Base-by-base conservation (phyloP, 805 yeast species). In the Myxozyma vanderwaltii region DNA sequence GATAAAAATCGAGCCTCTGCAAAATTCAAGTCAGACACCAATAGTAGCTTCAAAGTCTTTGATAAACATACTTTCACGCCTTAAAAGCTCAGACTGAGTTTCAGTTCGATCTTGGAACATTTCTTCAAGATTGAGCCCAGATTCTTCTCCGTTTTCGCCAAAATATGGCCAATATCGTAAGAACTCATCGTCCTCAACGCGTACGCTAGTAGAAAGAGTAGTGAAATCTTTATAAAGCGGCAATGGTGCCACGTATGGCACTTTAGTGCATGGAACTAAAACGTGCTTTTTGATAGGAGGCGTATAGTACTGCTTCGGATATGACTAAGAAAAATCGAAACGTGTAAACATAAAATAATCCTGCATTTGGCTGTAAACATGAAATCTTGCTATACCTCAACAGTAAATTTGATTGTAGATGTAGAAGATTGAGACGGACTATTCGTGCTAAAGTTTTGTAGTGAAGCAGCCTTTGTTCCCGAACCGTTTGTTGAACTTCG, bases 71-170 rank as follows among this genome's bases (percentile, higher is more conserved):
- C 64, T 49, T 33, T 59, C 64, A 27, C 48, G 35, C 21, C 52
- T 54, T 24, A 61, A 19, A 23, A 45, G 44, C 23, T 58, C 63
- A 12, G 47, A 46, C 2, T 48, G 63, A 21, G 52, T 46, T 31
- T 55, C 64, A 4, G 64, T 61, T 23, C 54, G 51, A 29, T 61
- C 64, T 41, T 61, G 63, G 46, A 61, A 61, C 40, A 56, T 56
- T 38, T 61, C 64, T 27, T 61, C 64, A 27, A 61, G 49, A 29
- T 61, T 27, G 15, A 61, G 44, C 3, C 63, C 64, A 3, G 51
- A 54, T 31, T 61, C 64, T 46, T 61, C 64, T 15, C 63, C 64
- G 44, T 61, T 61, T 31, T 61, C 64, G 6, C 64, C 64, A 39
- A 61, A 61, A 27, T 61, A 61, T 6, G 64, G 64, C 45, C 59